phyloP scores from a whole-genome alignment of 805 yeast genomes.

The Suhomyces sp. region DNA sequence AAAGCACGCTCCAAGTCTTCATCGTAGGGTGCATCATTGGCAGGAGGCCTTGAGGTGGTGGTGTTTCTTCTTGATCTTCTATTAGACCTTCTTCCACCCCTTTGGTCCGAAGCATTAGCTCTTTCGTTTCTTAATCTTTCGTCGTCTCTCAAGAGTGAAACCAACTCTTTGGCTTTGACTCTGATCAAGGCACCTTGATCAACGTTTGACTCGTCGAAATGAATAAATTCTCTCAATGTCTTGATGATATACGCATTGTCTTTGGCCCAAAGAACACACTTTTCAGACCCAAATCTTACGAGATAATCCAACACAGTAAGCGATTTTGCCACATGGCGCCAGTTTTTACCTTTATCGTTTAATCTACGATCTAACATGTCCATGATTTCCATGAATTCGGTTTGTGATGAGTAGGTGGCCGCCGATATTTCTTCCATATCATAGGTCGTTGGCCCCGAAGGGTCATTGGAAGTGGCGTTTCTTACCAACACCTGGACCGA shows the following conservation, averaged over 20 bases:
- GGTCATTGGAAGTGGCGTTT: constrained; percentile 87
- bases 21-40: constrained; percentile 51
- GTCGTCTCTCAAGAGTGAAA: constrained; percentile 74
- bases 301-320: constrained; percentile 85
- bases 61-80: constrained; percentile 22
- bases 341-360: constrained; percentile 94
- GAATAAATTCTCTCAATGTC: constrained; percentile 86
- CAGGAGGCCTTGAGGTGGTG: constrained; percentile 7
- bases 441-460: constrained; percentile 74
- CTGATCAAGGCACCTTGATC: constrained; percentile 88
- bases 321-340: constrained; percentile 95
- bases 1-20: constrained; percentile 77
- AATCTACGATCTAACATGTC: constrained; percentile 89
- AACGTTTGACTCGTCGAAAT: constrained; percentile 67
- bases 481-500: constrained; percentile 83
- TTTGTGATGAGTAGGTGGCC: constrained; percentile 61
- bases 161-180: constrained; percentile 86
- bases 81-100: constrained; percentile 27
- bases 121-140: constrained; percentile 77
- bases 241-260: constrained; percentile 85
- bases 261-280: constrained; percentile 87
- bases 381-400: constrained; percentile 84
- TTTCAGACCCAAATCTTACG: constrained; percentile 81
- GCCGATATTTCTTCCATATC: constrained; percentile 83
- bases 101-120: constrained; percentile 31